A percentile compares a stretch with the other conserved stretches of the same genome.
phyloP scores from a whole-genome alignment of 805 yeast species.

The Clavispora fructus region DNA sequence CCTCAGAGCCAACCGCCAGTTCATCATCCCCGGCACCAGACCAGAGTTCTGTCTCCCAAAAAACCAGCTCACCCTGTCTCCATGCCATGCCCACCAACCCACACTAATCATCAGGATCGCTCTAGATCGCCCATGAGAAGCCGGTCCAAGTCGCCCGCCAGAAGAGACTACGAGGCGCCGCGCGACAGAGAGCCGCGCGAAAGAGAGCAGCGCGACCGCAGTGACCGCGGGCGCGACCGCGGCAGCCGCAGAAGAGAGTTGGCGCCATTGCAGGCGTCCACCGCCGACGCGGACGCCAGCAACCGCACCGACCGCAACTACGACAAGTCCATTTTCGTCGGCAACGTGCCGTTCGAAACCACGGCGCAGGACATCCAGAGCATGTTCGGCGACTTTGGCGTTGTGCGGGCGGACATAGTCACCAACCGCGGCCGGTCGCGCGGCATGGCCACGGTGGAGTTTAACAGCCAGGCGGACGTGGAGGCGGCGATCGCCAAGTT shows the following conservation, averaged over 20 bases:
- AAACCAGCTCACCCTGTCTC: no score
- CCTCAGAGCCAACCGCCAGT: no score
- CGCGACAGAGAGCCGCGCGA: slow-evolving; percentile 17
- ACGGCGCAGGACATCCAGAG: slow-evolving; percentile 56
- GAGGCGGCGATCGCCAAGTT: slow-evolving; percentile 63
- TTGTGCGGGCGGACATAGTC: slow-evolving; percentile 78
- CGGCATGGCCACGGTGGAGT: slow-evolving; percentile 92
- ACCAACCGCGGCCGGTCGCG: slow-evolving; percentile 73
- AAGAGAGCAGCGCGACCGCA: slow-evolving; percentile 17
- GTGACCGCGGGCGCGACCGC: slow-evolving; percentile 21
- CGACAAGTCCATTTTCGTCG: slow-evolving; percentile 65
- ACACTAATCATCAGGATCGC: slow-evolving; percentile 16
- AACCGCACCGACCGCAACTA: slow-evolving; percentile 47
- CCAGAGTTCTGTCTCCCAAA: no score
- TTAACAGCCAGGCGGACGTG: slow-evolving; percentile 58
- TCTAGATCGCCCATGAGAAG: slow-evolving; percentile 23
- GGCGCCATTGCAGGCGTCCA: slow-evolving; percentile 18
- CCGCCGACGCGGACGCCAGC: slow-evolving; percentile 14
- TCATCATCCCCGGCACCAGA: no score
- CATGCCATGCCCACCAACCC: background rate
- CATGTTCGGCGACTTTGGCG: slow-evolving; percentile 45
- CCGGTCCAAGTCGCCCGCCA: slow-evolving; percentile 27
- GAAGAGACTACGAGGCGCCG: slow-evolving; percentile 25
- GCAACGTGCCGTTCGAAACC: slow-evolving; percentile 65
- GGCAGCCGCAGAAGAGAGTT: slow-evolving; percentile 18